A percentile compares a stretch with the other conserved stretches of the same genome.
phyloP scores from a whole-genome alignment of 225 moss, liverwort and hornwort genomes.

The Sphagnum tenellum region DNA sequence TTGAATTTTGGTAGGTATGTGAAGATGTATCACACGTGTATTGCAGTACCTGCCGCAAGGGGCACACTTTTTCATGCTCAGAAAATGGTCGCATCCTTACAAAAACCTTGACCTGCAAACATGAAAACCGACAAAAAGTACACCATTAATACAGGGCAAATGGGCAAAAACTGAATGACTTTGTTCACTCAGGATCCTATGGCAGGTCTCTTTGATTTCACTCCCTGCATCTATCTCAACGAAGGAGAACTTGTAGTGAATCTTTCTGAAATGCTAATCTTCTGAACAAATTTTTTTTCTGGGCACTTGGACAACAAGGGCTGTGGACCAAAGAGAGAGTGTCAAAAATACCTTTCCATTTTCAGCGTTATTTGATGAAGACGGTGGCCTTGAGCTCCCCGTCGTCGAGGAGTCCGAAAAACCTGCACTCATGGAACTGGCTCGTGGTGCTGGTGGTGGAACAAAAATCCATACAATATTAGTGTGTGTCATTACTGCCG shows the following conservation, averaged over 20 bases:
- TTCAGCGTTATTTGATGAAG: too few relatives aligned
- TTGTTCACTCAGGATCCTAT: too few relatives aligned
- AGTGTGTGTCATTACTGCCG: too few relatives aligned
- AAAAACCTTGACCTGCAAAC: conserved; percentile 39
- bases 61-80: conserved; percentile 48
- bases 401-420: too few relatives aligned
- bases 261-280: conserved; percentile 3
- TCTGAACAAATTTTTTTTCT: neutral
- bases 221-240: conserved; percentile 8
- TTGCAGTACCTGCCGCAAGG: conserved; percentile 29
- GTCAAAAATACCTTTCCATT: too few relatives aligned
- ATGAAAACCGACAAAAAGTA: neutral
- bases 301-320: neutral
- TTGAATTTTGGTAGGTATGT: neutral
- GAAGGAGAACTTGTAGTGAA: neutral
- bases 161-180: too few relatives aligned
- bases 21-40: neutral
- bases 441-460: too few relatives aligned
- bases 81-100: conserved; percentile 45
- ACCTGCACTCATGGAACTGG: too few relatives aligned
- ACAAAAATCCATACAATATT: too few relatives aligned
- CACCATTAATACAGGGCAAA: neutral
- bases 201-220: neutral
- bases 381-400: too few relatives aligned
- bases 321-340: too few relatives aligned